Conservation (phyloP, 495 filamentous ascomycete genomes). For the Talaromyces stipitatus region DNA sequence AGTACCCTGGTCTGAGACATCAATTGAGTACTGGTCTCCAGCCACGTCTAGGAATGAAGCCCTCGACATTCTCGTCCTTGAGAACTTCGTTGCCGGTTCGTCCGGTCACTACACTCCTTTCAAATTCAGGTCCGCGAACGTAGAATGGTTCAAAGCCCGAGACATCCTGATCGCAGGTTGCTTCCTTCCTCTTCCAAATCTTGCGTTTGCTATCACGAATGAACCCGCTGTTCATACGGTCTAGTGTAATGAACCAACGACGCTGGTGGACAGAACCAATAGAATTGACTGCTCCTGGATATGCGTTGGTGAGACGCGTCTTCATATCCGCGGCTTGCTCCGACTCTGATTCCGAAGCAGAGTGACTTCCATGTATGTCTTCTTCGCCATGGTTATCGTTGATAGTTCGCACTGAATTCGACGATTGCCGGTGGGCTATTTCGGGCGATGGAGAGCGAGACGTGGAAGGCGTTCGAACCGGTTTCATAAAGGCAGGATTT, state of each 20-base stretch:
- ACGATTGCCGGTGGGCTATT: background rate
- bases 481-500: background rate
- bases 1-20: no score
- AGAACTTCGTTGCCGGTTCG: slow-evolving; percentile 48
- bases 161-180: background rate
- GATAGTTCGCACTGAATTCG: background rate
- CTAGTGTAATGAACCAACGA: slow-evolving; percentile 53
- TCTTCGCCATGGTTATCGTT: background rate
- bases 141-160: slow-evolving; percentile 48
- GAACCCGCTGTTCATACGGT: slow-evolving; percentile 49
- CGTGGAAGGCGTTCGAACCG: background rate
- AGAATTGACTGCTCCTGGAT: slow-evolving; percentile 52
- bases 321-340: slow-evolving; percentile 25
- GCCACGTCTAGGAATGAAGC: slow-evolving; percentile 44
- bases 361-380: slow-evolving; percentile 2
- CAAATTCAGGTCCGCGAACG: slow-evolving; percentile 47
- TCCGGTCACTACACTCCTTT: slow-evolving; percentile 58
- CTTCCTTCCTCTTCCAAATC: background rate
- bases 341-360: background rate
- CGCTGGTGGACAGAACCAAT: slow-evolving; percentile 59
- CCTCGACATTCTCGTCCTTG: slow-evolving; percentile 48
- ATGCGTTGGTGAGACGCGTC: slow-evolving; percentile 56
- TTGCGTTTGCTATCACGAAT: slow-evolving; percentile 13
- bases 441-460: slow-evolving; percentile 3
- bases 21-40: slow-evolving; percentile 51